Evolutionary conservation across 495 filamentous ascomycete genomes (phyloP).

Genomic region (Saxispiralis lemnorum): DNA sequence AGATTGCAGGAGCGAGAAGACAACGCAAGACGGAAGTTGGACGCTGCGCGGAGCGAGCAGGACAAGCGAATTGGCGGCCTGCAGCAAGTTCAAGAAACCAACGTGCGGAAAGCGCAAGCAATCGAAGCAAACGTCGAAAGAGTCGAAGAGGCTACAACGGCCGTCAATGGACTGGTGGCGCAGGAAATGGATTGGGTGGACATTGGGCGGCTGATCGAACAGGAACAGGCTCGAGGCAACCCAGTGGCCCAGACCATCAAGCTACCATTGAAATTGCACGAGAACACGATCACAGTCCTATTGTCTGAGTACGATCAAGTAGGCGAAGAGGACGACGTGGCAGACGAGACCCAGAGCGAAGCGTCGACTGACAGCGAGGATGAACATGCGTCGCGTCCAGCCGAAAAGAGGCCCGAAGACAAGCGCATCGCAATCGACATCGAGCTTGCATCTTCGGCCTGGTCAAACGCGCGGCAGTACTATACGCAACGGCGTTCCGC

Average conservation of each 20-base stretch:
- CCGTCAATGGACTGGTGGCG: conserved; percentile 70
- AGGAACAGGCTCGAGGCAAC: conserved; percentile 64
- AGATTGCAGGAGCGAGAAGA: conserved; percentile 63
- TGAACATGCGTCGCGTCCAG: conserved; percentile 20
- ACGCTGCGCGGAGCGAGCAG: conserved; percentile 65
- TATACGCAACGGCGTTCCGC: conserved; percentile 74
- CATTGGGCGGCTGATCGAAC: conserved; percentile 69
- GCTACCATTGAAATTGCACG: conserved; percentile 68
- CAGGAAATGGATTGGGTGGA: conserved; percentile 97
- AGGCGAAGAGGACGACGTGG: conserved; percentile 39
- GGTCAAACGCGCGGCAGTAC: conserved; percentile 79
- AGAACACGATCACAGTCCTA: conserved; percentile 70
- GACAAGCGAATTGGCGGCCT: conserved; percentile 65
- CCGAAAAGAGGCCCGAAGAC: conserved; percentile 24
- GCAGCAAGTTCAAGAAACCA: conserved; percentile 59
- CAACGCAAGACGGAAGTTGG: conserved; percentile 62
- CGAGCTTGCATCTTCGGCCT: conserved; percentile 62
- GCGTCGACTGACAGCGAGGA: conserved; percentile 40
- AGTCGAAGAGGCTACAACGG: conserved; percentile 78
- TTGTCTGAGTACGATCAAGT: conserved; percentile 52
- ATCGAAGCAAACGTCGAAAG: conserved; percentile 77
- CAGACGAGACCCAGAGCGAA: conserved; percentile 47
- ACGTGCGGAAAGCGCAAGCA: conserved; percentile 73
- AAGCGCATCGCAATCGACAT: conserved; percentile 57
- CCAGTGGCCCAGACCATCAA: conserved; percentile 76